Evolutionary conservation across 2,329 filamentous ascomycete genomes (phyloP).

Genomic region (Neonectria punicea): DNA sequence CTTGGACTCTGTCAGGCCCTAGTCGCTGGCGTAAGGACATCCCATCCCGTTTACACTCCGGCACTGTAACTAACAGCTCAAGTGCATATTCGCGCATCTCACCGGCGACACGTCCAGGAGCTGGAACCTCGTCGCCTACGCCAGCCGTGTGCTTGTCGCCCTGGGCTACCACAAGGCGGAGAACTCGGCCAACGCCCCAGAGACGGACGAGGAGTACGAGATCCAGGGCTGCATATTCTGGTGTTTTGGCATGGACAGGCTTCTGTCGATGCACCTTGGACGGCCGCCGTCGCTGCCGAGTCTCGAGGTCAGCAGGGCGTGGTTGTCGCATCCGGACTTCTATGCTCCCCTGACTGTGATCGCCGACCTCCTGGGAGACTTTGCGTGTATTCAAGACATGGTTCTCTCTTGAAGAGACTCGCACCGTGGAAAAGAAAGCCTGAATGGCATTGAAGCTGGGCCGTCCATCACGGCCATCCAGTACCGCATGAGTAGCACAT

Average conservation of each 20-base stretch:
- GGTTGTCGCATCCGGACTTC: constrained; percentile 12
- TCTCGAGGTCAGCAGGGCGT: constrained; percentile 10
- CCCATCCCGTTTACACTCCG: neutral
- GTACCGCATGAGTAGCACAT: constrained; percentile 6
- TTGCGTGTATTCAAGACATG: constrained; percentile 11
- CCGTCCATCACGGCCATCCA: neutral
- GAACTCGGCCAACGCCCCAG: neutral
- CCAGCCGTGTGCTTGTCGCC: constrained; percentile 6
- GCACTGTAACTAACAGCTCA: neutral
- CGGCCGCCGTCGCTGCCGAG: constrained; percentile 5
- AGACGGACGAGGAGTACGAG: constrained; percentile 7
- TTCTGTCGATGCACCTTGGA: constrained; percentile 11
- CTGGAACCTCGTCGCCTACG: constrained; percentile 12
- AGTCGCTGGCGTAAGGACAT: neutral
- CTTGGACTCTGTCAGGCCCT: constrained; percentile 9
- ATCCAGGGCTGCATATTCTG: constrained; percentile 7
- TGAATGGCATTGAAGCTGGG: neutral
- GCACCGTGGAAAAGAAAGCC: neutral
- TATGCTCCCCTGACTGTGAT: neutral
- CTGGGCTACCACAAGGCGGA: constrained; percentile 13
- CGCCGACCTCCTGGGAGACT: constrained; percentile 8
- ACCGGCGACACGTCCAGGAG: constrained; percentile 1
- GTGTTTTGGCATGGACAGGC: constrained; percentile 10
- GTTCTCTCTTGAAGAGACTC: neutral
- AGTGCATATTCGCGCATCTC: constrained; percentile 4